Conservation (phyloP, 495 filamentous ascomycete species). For the Daldinia bambusicola region DNA sequence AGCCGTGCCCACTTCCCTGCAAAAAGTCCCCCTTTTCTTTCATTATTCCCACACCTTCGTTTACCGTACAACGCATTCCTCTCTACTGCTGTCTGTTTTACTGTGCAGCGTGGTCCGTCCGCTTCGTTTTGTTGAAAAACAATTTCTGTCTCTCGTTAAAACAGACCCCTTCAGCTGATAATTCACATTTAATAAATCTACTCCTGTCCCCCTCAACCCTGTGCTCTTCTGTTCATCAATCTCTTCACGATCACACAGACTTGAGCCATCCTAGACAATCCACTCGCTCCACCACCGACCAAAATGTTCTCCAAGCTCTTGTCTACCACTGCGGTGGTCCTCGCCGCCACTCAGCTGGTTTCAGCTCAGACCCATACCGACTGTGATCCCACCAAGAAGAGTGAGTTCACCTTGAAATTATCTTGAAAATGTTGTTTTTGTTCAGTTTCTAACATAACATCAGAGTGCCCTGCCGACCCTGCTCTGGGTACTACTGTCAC, state of each 20-base stretch:
- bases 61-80: conserved; percentile 33
- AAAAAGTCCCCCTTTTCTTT: conserved; percentile 27
- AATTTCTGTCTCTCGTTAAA: conserved; percentile 43
- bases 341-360: conserved; percentile 58
- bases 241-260: conserved; percentile 12
- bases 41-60: conserved; percentile 44
- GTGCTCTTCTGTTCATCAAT: conserved; percentile 2
- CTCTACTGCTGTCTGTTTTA: conserved; percentile 33
- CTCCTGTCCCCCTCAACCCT: conserved; percentile 9
- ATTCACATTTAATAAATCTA: conserved; percentile 33
- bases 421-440: neutral
- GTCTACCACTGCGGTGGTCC: conserved; percentile 51
- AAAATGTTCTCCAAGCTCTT: conserved; percentile 58
- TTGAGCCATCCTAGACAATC: conserved; percentile 4
- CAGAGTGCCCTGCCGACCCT: conserved; percentile 74
- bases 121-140: conserved; percentile 33
- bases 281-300: conserved; percentile 6
- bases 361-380: conserved; percentile 78
- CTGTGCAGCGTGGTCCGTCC: conserved; percentile 28
- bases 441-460: conserved; percentile 18
- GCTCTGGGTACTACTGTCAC: conserved; percentile 75
- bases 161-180: conserved; percentile 31
- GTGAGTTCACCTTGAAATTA: conserved; percentile 58
- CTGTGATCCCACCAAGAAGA: conserved; percentile 77
- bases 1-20: conserved; percentile 36